These are phyloP conservation scores for Pythium sukuiense DNA, from an alignment of 352 stramenopile species.

Conservation along the genomic window DNA sequence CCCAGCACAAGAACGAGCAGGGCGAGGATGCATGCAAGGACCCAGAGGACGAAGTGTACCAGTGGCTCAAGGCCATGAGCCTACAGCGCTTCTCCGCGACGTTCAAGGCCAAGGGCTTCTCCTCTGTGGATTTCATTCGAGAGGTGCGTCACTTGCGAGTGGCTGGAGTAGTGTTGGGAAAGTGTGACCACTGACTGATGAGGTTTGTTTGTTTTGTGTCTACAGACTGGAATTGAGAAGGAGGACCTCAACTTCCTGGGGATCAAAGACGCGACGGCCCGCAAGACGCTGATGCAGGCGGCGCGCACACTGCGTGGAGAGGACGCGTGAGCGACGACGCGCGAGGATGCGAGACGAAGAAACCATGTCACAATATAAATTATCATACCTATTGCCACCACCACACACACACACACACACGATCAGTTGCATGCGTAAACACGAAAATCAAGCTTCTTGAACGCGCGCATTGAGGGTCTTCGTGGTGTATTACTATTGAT, in stretches of 20 bases:
- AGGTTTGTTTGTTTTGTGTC: background rate
- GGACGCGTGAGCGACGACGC: slow-evolving; percentile 13
- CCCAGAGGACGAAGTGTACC: slow-evolving; percentile 63
- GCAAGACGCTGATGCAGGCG: slow-evolving; percentile 61
- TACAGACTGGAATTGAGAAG: slow-evolving; percentile 80
- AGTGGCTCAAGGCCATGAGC: slow-evolving; percentile 67
- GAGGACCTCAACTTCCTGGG: slow-evolving; percentile 87
- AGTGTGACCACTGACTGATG: background rate
- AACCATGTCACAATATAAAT: slow-evolving; percentile 26
- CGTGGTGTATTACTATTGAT: slow-evolving; percentile 23
- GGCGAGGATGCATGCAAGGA: slow-evolving; percentile 47
- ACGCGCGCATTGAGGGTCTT: background rate
- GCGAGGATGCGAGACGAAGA: background rate
- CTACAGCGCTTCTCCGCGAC: slow-evolving; percentile 59
- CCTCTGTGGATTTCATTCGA: slow-evolving; percentile 80
- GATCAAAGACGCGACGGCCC: slow-evolving; percentile 63
- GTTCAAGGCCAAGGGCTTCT: slow-evolving; percentile 79
- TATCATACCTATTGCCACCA: slow-evolving; percentile 23
- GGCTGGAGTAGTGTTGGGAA: background rate
- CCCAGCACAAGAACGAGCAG: slow-evolving; percentile 26
- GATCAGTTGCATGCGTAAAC: background rate
- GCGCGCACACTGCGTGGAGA: slow-evolving; percentile 39
- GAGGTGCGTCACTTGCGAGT: slow-evolving; percentile 42
- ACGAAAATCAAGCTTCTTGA: background rate
- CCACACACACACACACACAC: background rate